phyloP scores from a whole-genome alignment of 1,139 yeast species.

The Saccharomycopsis hybrid region DNA sequence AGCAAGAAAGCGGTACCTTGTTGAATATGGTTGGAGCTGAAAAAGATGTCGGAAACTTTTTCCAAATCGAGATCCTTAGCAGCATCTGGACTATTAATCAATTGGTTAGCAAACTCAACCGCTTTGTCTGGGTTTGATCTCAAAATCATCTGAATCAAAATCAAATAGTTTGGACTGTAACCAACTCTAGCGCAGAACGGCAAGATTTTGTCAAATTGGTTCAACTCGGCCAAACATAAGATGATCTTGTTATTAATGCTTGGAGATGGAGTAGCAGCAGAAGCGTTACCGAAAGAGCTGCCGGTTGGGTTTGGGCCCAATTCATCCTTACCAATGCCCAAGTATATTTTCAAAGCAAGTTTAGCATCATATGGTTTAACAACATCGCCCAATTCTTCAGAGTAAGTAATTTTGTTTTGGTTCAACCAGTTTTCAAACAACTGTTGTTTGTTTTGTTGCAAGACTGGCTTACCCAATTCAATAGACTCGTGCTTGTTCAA shows the following conservation, averaged over 20 bases:
- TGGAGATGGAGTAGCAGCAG: conserved; percentile 4
- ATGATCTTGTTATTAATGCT: conserved; percentile 86
- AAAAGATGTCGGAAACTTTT: conserved; percentile 86
- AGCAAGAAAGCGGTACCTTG: conserved; percentile 98
- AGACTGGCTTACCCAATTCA: conserved; percentile 91
- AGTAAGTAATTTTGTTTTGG: conserved; percentile 87
- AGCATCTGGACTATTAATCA: conserved; percentile 57
- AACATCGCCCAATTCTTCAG: conserved; percentile 95
- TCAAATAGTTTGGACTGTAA: conserved; percentile 85
- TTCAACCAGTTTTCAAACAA: conserved; percentile 94
- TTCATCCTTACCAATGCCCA: conserved; percentile 38
- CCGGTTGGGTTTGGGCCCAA: neutral
- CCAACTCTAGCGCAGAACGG: conserved; percentile 90
- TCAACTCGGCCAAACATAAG: conserved; percentile 86
- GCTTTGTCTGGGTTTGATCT: conserved; percentile 97
- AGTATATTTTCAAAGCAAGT: conserved; percentile 84
- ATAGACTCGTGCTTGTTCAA: conserved; percentile 90
- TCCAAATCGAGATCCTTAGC: conserved; percentile 70
- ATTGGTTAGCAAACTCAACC: conserved; percentile 89
- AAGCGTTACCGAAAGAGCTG: conserved; percentile 1
- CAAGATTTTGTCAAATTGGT: conserved; percentile 91
- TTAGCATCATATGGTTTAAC: conserved; percentile 84
- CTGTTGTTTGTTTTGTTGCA: conserved; percentile 93
- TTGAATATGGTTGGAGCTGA: conserved; percentile 89
- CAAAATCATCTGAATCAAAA: conserved; percentile 83